phyloP scores from a whole-genome alignment of 2,329 filamentous ascomycete genomes.

The Sporothrix pseudoabietina region DNA sequence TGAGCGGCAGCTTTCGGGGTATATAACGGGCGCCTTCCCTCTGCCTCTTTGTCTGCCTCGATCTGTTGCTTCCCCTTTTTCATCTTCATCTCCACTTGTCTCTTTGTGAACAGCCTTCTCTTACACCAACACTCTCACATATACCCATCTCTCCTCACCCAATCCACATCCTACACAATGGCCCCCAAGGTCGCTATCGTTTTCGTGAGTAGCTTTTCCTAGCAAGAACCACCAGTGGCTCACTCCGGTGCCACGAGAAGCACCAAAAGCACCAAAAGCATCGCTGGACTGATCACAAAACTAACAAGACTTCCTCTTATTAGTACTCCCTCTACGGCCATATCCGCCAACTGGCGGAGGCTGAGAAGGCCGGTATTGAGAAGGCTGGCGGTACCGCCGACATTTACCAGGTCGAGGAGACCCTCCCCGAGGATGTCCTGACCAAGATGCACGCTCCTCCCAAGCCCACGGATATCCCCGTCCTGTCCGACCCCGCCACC shows the following conservation, averaged over 20 bases:
- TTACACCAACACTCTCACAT: conserved; percentile 9
- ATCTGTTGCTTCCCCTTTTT: background rate
- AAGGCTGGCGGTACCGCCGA: conserved; percentile 80
- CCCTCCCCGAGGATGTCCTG: conserved; percentile 80
- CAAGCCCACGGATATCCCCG: conserved; percentile 68
- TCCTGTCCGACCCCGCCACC: conserved; percentile 58
- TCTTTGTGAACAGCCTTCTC: conserved; percentile 4
- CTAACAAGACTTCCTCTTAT: conserved; percentile 13
- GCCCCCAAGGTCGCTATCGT: conserved; percentile 91
- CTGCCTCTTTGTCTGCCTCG: background rate
- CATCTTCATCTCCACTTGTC: background rate
- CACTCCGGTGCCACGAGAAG: background rate
- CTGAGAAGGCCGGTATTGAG: conserved; percentile 88
- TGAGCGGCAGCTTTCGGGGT: conserved; percentile 11
- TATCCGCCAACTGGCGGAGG: conserved; percentile 79
- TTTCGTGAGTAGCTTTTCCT: conserved; percentile 61
- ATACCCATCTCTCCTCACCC: conserved; percentile 17
- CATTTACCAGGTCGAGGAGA: conserved; percentile 87
- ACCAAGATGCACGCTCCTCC: conserved; percentile 86
- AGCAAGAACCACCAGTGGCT: background rate
- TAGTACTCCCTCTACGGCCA: conserved; percentile 96
- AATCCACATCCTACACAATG: conserved; percentile 57
- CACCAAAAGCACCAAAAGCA: background rate
- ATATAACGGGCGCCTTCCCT: conserved; percentile 22
- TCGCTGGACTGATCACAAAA: no score